These are phyloP conservation scores for Brettanomyces bruxellensis DNA, from an alignment of 805 yeast genomes.

Conservation along the genomic window DNA sequence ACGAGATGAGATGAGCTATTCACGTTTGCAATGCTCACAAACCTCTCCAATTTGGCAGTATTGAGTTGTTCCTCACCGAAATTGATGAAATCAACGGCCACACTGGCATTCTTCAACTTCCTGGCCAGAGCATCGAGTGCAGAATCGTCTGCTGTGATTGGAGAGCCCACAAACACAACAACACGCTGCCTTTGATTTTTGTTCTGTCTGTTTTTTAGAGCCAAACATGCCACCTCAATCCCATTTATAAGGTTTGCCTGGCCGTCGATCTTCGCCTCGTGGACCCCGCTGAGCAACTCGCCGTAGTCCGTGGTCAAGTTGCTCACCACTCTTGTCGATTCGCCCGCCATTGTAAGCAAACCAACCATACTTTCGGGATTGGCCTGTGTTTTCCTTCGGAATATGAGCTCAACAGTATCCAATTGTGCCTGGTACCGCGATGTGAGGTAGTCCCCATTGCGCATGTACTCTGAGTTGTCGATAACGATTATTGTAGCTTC, in stretches of 20 bases:
- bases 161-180: slow-evolving; percentile 83
- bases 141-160: slow-evolving; percentile 57
- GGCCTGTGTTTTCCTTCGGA: slow-evolving; percentile 74
- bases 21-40: slow-evolving; percentile 63
- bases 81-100: slow-evolving; percentile 82
- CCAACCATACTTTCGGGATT: slow-evolving; percentile 97
- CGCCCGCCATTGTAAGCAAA: slow-evolving; percentile 79
- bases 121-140: slow-evolving; percentile 81
- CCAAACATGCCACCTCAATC: slow-evolving; percentile 87
- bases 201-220: slow-evolving; percentile 93
- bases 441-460: slow-evolving; percentile 90
- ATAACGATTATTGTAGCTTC: slow-evolving; percentile 95
- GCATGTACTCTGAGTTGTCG: slow-evolving; percentile 92
- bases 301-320: slow-evolving; percentile 86
- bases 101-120: slow-evolving; percentile 85
- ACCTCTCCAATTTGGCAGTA: slow-evolving; percentile 70
- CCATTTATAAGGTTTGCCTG: slow-evolving; percentile 63
- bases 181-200: slow-evolving; percentile 87
- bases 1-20: slow-evolving; percentile 75
- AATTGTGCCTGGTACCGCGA: slow-evolving; percentile 88
- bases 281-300: slow-evolving; percentile 73
- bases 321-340: slow-evolving; percentile 76
- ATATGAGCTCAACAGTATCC: slow-evolving; percentile 80
- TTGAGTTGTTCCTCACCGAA: slow-evolving; percentile 85
- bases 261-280: slow-evolving; percentile 68